Conservation (phyloP, 2,329 filamentous ascomycete genomes). For the Aspergillus neoniger region DNA sequence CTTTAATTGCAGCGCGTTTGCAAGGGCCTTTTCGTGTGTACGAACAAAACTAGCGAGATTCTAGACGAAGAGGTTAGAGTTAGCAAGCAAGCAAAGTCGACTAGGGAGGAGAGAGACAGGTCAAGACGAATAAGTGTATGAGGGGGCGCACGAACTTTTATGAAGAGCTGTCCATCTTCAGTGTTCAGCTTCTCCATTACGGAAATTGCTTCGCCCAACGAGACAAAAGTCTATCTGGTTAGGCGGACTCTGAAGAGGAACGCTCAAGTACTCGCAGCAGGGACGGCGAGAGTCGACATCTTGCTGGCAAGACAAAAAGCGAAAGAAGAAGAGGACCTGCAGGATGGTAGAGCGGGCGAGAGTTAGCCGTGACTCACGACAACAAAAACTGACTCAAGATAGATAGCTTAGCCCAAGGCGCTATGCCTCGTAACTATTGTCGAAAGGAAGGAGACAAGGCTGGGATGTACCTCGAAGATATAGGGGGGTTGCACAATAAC, state of each 20-base stretch:
- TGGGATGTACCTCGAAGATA: conserved; percentile 10
- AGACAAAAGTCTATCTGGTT: conserved; percentile 29
- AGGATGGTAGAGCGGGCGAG: background rate
- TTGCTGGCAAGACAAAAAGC: conserved; percentile 29
- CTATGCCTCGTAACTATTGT: background rate
- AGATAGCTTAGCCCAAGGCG: background rate
- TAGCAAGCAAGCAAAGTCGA: conserved; percentile 6
- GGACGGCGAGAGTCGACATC: conserved; percentile 35
- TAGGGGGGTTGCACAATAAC: conserved; percentile 4
- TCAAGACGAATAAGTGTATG: background rate
- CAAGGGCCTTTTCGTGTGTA: conserved; percentile 94
- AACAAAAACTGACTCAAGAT: too few species aligned
- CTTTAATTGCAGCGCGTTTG: conserved; percentile 88
- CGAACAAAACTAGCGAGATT: conserved; percentile 95
- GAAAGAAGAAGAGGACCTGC: conserved; percentile 23
- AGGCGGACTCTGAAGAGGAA: conserved; percentile 39
- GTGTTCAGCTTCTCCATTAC: conserved; percentile 53
- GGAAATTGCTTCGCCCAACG: conserved; percentile 32
- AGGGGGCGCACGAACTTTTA: conserved; percentile 41
- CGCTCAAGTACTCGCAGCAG: conserved; percentile 36
- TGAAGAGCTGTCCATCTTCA: conserved; percentile 53
- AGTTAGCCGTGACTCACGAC: conserved; percentile 13
- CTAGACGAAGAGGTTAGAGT: conserved; percentile 49
- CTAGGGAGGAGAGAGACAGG: background rate
- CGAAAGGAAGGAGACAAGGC: background rate